Percentiles rank a stretch among this genome's conserved stretches.
phyloP scores from a whole-genome alignment of 2,329 filamentous ascomycete species.

The Fusarium domesticum region DNA sequence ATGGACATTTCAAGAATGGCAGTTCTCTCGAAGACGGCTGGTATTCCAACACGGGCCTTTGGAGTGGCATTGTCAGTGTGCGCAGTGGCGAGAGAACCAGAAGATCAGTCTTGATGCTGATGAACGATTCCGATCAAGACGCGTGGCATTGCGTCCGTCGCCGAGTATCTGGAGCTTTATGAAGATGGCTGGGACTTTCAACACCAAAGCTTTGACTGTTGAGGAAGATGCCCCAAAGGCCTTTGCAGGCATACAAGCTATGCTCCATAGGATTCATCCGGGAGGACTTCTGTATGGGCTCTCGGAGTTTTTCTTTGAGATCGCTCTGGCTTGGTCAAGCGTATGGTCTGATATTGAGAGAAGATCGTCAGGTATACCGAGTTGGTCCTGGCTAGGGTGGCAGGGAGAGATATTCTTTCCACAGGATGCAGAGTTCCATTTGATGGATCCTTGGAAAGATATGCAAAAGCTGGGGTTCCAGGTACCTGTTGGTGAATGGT shows the following conservation, averaged over 20 bases:
- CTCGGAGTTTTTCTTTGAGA: constrained; percentile 11
- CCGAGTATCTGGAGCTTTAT: constrained; percentile 12
- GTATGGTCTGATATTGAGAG: constrained; percentile 7
- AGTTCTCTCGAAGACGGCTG: constrained; percentile 6
- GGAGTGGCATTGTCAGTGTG: constrained; percentile 10
- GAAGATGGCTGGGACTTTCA: constrained; percentile 5
- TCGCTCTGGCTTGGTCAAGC: constrained; percentile 7
- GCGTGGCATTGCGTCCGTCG: constrained; percentile 4
- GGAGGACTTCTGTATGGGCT: constrained; percentile 9
- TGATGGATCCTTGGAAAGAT: constrained; percentile 8
- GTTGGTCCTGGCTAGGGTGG: constrained; percentile 16
- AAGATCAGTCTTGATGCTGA: constrained; percentile 1
- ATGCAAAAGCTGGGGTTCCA: constrained; percentile 10
- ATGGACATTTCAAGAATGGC: constrained; percentile 16
- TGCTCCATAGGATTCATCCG: constrained; percentile 11
- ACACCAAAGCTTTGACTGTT: constrained; percentile 10
- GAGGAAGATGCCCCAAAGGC: constrained; percentile 9
- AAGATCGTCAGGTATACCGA: constrained; percentile 4
- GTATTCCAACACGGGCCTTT: constrained; percentile 5
- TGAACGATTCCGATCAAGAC: not conserved
- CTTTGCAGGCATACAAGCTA: constrained; percentile 12
- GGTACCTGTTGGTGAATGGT: constrained; percentile 8
- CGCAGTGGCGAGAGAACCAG: constrained; percentile 5
- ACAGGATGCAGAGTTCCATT: constrained; percentile 7
- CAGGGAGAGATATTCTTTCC: constrained; percentile 9